Conservation (phyloP, 78 protist species). For the Emiliania huxleyi region DNA sequence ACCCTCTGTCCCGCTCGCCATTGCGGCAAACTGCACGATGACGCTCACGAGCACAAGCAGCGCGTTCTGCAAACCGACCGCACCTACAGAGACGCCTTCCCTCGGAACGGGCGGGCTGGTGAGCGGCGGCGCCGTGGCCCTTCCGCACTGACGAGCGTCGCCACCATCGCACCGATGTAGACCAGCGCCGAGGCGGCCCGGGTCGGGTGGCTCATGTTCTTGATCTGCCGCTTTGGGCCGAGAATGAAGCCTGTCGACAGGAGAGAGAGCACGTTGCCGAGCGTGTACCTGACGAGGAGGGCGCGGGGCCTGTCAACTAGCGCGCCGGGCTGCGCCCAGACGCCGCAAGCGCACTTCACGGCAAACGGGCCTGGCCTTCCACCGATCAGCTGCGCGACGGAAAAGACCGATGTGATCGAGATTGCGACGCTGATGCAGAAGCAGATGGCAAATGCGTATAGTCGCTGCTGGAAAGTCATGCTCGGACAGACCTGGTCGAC, state of each 20-base stretch:
- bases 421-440: neutral
- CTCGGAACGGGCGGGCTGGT: too few relatives aligned
- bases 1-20: too few relatives aligned
- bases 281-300: slow-evolving; percentile 13
- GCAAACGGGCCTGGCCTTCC: slow-evolving; percentile 11
- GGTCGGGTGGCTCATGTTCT: slow-evolving; percentile 25
- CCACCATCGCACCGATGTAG: neutral
- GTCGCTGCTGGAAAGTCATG: slow-evolving; percentile 28
- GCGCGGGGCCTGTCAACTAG: neutral
- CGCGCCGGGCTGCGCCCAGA: neutral
- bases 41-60: neutral
- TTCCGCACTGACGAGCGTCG: slow-evolving; percentile 42
- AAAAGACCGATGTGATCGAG: neutral
- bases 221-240: slow-evolving; percentile 47
- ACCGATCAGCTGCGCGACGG: neutral
- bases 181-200: neutral
- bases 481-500: neutral
- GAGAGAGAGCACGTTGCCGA: slow-evolving; percentile 33
- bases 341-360: neutral
- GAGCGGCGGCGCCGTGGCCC: too few relatives aligned
- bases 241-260: slow-evolving; percentile 2
- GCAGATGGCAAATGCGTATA: slow-evolving; percentile 35
- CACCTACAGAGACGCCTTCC: too few relatives aligned
- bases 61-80: neutral
- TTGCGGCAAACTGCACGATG: slow-evolving; percentile 33